These are phyloP conservation scores for Melanomma pulvis-pyrius DNA, from an alignment of 495 filamentous ascomycete genomes.

Conservation along the genomic window DNA sequence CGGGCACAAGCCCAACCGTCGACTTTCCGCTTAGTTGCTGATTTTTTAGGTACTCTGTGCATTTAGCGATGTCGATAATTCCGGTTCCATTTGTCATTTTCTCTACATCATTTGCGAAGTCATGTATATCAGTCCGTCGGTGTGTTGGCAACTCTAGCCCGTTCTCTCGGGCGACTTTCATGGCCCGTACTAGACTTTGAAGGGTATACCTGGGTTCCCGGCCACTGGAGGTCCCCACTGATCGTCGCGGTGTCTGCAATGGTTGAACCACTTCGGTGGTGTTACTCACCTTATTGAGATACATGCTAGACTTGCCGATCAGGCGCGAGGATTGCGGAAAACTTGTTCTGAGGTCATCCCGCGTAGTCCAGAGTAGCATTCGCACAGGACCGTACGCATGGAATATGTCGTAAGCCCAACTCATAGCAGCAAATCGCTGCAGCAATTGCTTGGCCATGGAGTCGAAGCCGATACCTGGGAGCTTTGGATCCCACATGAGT, in stretches of 20 bases:
- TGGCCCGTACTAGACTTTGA: slow-evolving; percentile 45
- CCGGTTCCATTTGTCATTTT: slow-evolving; percentile 25
- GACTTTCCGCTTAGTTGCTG: slow-evolving; percentile 7
- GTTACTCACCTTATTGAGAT: background rate
- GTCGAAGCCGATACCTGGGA: slow-evolving; percentile 16
- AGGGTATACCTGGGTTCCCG: slow-evolving; percentile 49
- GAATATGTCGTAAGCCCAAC: slow-evolving; percentile 51
- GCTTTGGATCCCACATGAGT: slow-evolving; percentile 31
- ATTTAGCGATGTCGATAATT: slow-evolving; percentile 1
- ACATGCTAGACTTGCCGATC: background rate
- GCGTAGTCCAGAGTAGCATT: slow-evolving; percentile 64
- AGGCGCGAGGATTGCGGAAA: slow-evolving; percentile 56
- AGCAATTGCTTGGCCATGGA: slow-evolving; percentile 42
- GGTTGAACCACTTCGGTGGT: slow-evolving; percentile 15
- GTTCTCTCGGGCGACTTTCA: slow-evolving; percentile 44
- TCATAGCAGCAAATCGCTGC: slow-evolving; percentile 47
- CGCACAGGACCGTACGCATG: slow-evolving; percentile 70
- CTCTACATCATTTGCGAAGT: slow-evolving; percentile 27
- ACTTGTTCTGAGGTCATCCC: slow-evolving; percentile 52
- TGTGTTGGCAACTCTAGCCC: slow-evolving; percentile 46
- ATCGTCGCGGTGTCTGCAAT: slow-evolving; percentile 38
- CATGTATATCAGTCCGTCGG: slow-evolving; percentile 43
- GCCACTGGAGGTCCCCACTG: slow-evolving; percentile 60
- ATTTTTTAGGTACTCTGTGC: slow-evolving; percentile 15
- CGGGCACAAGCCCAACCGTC: slow-evolving; percentile 12